These are phyloP conservation scores for Pneumocystis canis DNA, from an alignment of 1,139 yeast species.

Conservation along the genomic window DNA sequence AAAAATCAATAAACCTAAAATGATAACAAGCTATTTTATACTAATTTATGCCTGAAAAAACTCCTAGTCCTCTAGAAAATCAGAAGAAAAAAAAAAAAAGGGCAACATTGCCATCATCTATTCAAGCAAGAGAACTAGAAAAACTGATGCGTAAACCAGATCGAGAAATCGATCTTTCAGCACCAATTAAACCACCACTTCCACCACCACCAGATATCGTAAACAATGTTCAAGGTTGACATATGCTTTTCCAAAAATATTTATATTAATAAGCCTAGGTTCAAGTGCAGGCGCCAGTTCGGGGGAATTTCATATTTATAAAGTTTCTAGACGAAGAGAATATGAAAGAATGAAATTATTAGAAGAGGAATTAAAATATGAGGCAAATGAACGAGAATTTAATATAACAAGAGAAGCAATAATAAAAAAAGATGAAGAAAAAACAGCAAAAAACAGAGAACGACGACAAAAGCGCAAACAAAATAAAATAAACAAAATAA, in stretches of 20 bases:
- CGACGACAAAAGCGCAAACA: conserved; percentile 11
- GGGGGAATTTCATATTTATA: conserved; percentile 28
- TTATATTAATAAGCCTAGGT: neutral
- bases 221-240: conserved; percentile 19
- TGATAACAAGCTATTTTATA: neutral
- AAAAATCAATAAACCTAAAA: neutral
- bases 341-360: conserved; percentile 20
- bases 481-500: conserved; percentile 2
- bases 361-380: conserved; percentile 19
- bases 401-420: conserved; percentile 15
- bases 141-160: neutral
- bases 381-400: conserved; percentile 19
- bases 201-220: conserved; percentile 18
- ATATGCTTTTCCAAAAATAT: neutral
- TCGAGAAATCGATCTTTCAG: neutral
- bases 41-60: neutral
- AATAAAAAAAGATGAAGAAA: conserved; percentile 18
- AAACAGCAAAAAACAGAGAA: conserved; percentile 22
- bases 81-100: neutral
- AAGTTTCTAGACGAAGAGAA: conserved; percentile 24
- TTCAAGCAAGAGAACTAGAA: neutral
- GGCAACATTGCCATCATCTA: neutral
- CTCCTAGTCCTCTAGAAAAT: neutral
- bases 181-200: conserved; percentile 2
- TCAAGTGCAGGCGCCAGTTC: conserved; percentile 29